Percentiles rank a stretch among this genome's conserved stretches.
These are phyloP conservation scores for Amanita inopinata DNA, from an alignment of 768 basidiomycete species.

Conservation along the genomic window DNA sequence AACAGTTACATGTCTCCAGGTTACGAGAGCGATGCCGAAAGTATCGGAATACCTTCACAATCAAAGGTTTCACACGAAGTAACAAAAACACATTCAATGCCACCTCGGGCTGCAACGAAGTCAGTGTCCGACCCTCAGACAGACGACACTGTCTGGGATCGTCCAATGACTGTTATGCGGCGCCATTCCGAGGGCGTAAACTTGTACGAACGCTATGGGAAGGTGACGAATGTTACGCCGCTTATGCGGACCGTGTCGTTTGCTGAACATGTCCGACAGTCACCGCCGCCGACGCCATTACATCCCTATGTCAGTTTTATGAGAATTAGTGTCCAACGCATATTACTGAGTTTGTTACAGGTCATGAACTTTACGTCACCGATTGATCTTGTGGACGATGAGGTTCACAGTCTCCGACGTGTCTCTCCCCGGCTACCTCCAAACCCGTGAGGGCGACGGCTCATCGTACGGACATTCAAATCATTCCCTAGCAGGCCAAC, in stretches of 20 bases:
- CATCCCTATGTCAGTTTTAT: constrained; percentile 31
- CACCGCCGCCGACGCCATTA: constrained; percentile 24
- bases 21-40: constrained; percentile 30
- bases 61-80: constrained; percentile 13
- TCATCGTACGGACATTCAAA: too few species aligned
- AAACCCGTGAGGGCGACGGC: too few species aligned
- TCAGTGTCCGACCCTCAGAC: constrained; percentile 21
- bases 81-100: constrained; percentile 10
- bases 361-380: constrained; percentile 35
- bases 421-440: too few species aligned
- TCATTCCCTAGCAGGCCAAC: background rate
- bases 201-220: constrained; percentile 18
- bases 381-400: constrained; percentile 26
- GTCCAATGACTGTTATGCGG: constrained; percentile 15
- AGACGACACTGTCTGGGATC: constrained; percentile 23
- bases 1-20: constrained; percentile 19
- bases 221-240: constrained; percentile 13
- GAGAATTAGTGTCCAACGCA: background rate
- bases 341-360: constrained; percentile 15
- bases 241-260: constrained; percentile 1
- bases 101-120: constrained; percentile 9
- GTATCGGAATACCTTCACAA: constrained; percentile 18
- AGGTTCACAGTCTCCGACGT: too few species aligned
- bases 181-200: constrained; percentile 24
- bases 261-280: constrained; percentile 6